Base-by-base conservation (phyloP, 1,284 basidiomycete species). In the Moesziomyces antarcticus region DNA sequence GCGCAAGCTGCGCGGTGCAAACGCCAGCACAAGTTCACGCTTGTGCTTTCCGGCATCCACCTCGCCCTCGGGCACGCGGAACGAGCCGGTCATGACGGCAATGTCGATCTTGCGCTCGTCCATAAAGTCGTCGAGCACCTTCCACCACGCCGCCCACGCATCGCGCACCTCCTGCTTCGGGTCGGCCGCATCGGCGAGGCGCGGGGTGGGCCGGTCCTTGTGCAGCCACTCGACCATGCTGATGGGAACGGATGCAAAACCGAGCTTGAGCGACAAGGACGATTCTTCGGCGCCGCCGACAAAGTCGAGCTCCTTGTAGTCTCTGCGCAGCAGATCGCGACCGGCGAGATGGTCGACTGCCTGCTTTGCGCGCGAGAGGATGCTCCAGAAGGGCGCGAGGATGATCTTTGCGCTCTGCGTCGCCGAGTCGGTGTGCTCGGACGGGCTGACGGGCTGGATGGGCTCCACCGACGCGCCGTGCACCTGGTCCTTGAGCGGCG, bases 261-360 rank as follows among this genome's bases (percentile, higher is more conserved):
- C 78, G 10, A 79, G 58, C 24, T 67, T 67, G 42, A 71, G 73
- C 14, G 62, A 25, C 1, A 73, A 13, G 22, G 16, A 10, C 13
- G 53, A 33, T 2, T 48, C 7, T 35, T 48, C 53, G 8, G 48
- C 49, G 33, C 45, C 42, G 43, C 50, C 33, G 1, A 48, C 47
- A 16, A 75, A 67, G 25, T 61, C 56, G 22, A 65, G 40, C 42
- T 78, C 90, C 84, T 99, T 98, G 87, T 95, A 99, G 85, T 98
- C 96, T 20, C 96, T 87, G 20, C 91, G 87, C 5, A 98, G 87
- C 27, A 97, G 88, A 77, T 97, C 93, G 50, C 88, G 86, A 0
- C 90, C 89, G 35, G 86, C 86, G 25, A 98, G 87, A 66, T 89
- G 88, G 0, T 88, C 88, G 10, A 97, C 87, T 66, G 91, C 88